phyloP scores from a whole-genome alignment of 768 basidiomycete genomes.

The Cystofilobasidium bisporidii region DNA sequence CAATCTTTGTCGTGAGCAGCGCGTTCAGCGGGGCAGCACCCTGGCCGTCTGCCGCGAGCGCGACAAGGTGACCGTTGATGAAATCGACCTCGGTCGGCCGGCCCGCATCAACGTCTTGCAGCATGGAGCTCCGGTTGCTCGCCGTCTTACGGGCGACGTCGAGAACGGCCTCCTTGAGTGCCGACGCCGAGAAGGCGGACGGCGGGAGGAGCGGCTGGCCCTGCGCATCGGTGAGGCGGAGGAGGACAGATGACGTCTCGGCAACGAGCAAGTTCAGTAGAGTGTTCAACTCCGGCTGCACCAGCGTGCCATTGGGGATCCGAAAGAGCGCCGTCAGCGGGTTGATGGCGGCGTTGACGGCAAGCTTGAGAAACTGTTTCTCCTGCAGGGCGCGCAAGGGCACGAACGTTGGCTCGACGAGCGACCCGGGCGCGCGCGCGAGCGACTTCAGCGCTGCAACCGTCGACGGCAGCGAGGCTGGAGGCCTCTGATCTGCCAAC shows the following conservation, averaged over 20 bases:
- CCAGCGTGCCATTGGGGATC: slow-evolving; percentile 68
- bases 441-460: neutral
- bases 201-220: slow-evolving; percentile 43
- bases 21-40: neutral
- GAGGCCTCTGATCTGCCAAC: slow-evolving; percentile 48
- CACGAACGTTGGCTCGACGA: slow-evolving; percentile 46
- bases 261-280: slow-evolving; percentile 52
- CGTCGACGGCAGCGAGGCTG: slow-evolving; percentile 48
- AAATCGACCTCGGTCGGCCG: slow-evolving; percentile 63
- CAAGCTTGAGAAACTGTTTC: slow-evolving; percentile 65
- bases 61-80: slow-evolving; percentile 69
- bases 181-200: slow-evolving; percentile 25
- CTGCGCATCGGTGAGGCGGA: slow-evolving; percentile 35
- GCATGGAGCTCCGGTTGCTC: slow-evolving; percentile 70
- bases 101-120: slow-evolving; percentile 57
- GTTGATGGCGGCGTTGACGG: slow-evolving; percentile 71
- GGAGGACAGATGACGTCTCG: slow-evolving; percentile 63
- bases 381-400: slow-evolving; percentile 58
- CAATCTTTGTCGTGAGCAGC: too few relatives aligned
- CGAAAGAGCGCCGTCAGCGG: slow-evolving; percentile 72
- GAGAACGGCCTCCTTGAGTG: slow-evolving; percentile 37
- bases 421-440: neutral
- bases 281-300: slow-evolving; percentile 44
- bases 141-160: slow-evolving; percentile 53
- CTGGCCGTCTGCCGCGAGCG: neutral